Percentiles rank a stretch among this genome's conserved stretches.
Conservation (phyloP, 805 yeast genomes). For the Cyberlindnera japonica region DNA sequence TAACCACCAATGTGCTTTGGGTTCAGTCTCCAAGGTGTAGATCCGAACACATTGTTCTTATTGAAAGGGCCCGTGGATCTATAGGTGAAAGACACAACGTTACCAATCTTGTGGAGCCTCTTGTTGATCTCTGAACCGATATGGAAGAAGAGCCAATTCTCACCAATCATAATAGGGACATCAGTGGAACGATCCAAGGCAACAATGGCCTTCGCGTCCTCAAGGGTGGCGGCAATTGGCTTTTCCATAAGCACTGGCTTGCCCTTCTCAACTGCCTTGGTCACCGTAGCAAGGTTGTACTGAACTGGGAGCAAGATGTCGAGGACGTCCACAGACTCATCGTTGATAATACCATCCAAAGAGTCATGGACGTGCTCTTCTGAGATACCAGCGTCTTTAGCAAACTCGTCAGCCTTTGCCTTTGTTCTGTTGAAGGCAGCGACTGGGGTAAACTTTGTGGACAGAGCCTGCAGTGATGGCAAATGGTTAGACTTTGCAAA, state of each 20-base stretch:
- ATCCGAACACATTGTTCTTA: slow-evolving; percentile 52
- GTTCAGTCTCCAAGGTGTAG: slow-evolving; percentile 80
- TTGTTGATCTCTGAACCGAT: slow-evolving; percentile 53
- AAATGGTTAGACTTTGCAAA: slow-evolving; percentile 83
- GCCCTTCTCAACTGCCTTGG: slow-evolving; percentile 63
- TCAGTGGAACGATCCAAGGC: slow-evolving; percentile 55
- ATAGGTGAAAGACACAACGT: slow-evolving; percentile 63
- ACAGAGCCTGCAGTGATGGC: slow-evolving; percentile 59
- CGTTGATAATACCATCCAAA: slow-evolving; percentile 45
- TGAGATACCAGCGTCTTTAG: slow-evolving; percentile 53
- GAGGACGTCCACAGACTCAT: slow-evolving; percentile 65
- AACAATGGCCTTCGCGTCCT: slow-evolving; percentile 79
- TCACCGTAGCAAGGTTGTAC: slow-evolving; percentile 63
- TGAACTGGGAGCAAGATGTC: slow-evolving; percentile 92
- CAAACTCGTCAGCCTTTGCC: slow-evolving; percentile 79
- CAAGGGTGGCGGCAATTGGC: slow-evolving; percentile 85
- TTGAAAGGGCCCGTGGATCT: slow-evolving; percentile 72
- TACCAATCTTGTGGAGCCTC: slow-evolving; percentile 69
- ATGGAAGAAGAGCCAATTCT: slow-evolving; percentile 78
- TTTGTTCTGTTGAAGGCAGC: slow-evolving; percentile 84
- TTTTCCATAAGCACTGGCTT: slow-evolving; percentile 85
- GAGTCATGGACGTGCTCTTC: slow-evolving; percentile 33
- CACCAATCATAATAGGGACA: slow-evolving; percentile 72
- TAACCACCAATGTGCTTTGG: slow-evolving; percentile 94
- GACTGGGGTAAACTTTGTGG: slow-evolving; percentile 49